These are phyloP conservation scores for Tolypocladium endophyticum DNA, from an alignment of 2,329 filamentous ascomycete species.

Conservation along the genomic window DNA sequence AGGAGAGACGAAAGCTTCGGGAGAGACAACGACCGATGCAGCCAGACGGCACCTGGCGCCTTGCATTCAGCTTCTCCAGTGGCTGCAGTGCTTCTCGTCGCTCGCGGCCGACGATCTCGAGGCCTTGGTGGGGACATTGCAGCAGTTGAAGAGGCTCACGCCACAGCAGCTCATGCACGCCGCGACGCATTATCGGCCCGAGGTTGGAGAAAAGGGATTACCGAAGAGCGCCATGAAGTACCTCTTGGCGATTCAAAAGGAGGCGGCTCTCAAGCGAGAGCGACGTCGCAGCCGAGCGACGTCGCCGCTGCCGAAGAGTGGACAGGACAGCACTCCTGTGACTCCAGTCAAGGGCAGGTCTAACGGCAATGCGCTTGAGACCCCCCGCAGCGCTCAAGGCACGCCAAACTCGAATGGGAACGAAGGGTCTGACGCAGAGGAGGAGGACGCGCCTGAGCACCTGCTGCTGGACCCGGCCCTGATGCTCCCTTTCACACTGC, in stretches of 20 bases:
- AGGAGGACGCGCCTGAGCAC: constrained; percentile 60
- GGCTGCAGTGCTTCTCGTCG: constrained; percentile 96
- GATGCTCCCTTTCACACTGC: constrained; percentile 90
- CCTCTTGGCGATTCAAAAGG: constrained; percentile 68
- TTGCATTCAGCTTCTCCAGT: constrained; percentile 87
- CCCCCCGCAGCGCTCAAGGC: constrained; percentile 28
- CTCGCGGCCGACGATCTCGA: constrained; percentile 77
- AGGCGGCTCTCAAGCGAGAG: constrained; percentile 52
- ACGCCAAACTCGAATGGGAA: constrained; percentile 24
- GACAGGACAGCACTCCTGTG: constrained; percentile 27
- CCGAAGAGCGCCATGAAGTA: constrained; percentile 85
- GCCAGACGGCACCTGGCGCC: constrained; percentile 78
- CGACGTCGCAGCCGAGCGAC: constrained; percentile 35
- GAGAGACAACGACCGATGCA: constrained; percentile 78
- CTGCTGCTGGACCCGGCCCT: constrained; percentile 80
- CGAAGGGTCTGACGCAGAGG: constrained; percentile 31
- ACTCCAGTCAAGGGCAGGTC: constrained; percentile 30
- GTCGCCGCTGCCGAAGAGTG: constrained; percentile 26
- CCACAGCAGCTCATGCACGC: constrained; percentile 86
- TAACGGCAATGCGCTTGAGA: constrained; percentile 33
- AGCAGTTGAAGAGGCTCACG: constrained; percentile 76
- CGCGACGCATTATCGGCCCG: constrained; percentile 84
- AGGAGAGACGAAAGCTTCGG: constrained; percentile 73
- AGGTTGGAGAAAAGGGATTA: constrained; percentile 88
- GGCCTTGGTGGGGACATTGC: constrained; percentile 75